Base-by-base conservation (phyloP, 2,329 filamentous ascomycete species). In the Parascedosporium putredinis region DNA sequence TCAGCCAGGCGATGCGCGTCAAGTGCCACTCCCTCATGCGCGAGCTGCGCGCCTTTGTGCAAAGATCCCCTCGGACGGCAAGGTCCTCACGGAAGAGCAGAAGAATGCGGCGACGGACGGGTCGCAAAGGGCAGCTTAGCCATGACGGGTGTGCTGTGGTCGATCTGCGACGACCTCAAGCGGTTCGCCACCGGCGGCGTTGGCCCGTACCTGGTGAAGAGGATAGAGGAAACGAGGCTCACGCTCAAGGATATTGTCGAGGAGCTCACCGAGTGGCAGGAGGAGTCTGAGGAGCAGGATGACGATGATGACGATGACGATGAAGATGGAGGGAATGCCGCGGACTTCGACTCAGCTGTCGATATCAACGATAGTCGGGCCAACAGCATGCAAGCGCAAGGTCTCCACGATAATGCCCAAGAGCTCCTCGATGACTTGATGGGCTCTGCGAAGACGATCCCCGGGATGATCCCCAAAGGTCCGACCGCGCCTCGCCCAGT, bases 251-350 rank as follows among this genome's bases (percentile, higher is more conserved):
- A 96, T 67, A 85, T 88, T 0, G 78, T 94, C 56, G 79, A 86
- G 54, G 91, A 96, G 67, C 65, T 96, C 55, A 87, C 88, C 62
- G 88, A 91, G 57, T 96, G 90, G 88, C 81, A 83, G 18, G 85
- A 88, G 1, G 84, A 88, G 58, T 76, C 79, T 8, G 74, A 76
- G 0, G 77, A 79, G 3, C 80, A 80, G 1, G 81, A 80, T 2
- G 74, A 76, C 12, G 70, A 75, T 0, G 72, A 76, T 22, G 69
- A 67, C 29, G 71, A 80, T 1, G 71, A 68, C 22, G 64, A 69
- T 47, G 67, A 61, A 51, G 70, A 64, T 7, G 50, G 10, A 18
- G 40, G 16, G 64, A 36, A 10, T 4, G 22, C 23, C 10, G 34
- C 36, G 3, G 47, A 49, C 36, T 49, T 42, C 22, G 47, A 49